These are phyloP conservation scores for Mycosphaerella arachidis DNA, from an alignment of 2,329 filamentous ascomycete species.

Conservation along the genomic window DNA sequence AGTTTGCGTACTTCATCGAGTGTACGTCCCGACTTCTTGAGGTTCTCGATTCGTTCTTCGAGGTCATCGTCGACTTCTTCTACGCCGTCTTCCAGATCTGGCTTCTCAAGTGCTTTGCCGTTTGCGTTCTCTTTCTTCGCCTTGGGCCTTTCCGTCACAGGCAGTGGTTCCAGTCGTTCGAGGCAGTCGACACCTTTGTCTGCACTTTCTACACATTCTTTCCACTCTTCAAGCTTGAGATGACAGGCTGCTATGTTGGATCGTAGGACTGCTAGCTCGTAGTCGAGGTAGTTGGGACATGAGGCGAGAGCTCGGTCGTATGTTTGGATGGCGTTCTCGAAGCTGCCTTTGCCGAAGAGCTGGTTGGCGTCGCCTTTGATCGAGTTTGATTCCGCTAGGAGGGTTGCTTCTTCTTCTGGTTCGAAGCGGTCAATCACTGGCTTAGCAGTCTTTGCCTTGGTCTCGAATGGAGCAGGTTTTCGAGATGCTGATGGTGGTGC, in stretches of 20 bases:
- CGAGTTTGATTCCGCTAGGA: constrained; percentile 66
- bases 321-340: constrained; percentile 70
- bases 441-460: constrained; percentile 3
- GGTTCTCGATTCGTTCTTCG: constrained; percentile 39
- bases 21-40: constrained; percentile 41
- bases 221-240: constrained; percentile 80
- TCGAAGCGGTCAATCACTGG: constrained; percentile 32
- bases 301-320: constrained; percentile 76
- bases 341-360: constrained; percentile 69
- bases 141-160: constrained; percentile 11
- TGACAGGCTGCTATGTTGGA: constrained; percentile 89
- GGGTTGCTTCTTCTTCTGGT: constrained; percentile 46
- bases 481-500: constrained; percentile 11
- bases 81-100: constrained; percentile 37
- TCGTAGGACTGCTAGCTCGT: constrained; percentile 78
- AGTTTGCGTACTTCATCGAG: constrained; percentile 68
- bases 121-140: constrained; percentile 20
- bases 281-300: constrained; percentile 80
- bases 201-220: constrained; percentile 70
- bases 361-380: constrained; percentile 74
- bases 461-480: neutral
- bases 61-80: constrained; percentile 48
- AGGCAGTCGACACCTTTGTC: constrained; percentile 68
- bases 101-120: constrained; percentile 23
- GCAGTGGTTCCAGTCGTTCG: constrained; percentile 54